Evolutionary conservation across 768 basidiomycete species (phyloP), one percentile per base, ranked within the genome.

Genomic region (Trametopsis cervina): DNA sequence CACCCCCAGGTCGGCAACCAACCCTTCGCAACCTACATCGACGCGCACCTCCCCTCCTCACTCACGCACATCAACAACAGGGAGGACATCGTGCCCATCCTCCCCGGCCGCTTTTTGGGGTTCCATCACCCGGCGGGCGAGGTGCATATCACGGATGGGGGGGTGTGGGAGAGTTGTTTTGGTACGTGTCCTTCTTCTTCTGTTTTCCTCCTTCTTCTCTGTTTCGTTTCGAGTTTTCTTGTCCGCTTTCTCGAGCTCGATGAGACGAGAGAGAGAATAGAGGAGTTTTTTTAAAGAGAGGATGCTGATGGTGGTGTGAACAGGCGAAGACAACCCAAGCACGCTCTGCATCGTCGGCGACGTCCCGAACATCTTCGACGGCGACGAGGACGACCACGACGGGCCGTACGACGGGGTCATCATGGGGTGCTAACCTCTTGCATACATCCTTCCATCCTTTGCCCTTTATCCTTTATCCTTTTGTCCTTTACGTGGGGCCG

Each of bases 311-410:
- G n/a, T 9, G 18, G 22, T 12, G n/a, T n/a, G 4, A 15, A 47
- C 39, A 76, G 77, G 81, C 7, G 72, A 81, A 47, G 83, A 85
- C 46, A 83, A 84, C 54, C 54, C 69, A 3, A 74, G 69, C 49
- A 50, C 42, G 2, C 60, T 69, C 42, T 83, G 81, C 60, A 69
- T 59, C 7, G 69, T 70, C 18, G 81, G 78, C 0, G 75, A 74
- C 43, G 78, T 81, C 3, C 55, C 68, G 1, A 71, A 71, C 20
- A 67, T 85, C 50, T 72, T 76, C 23, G 64, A 64, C 10, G 67
- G 77, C 1, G 48, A 66, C 41, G 44, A 59, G 24, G 25, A 44
- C 22, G 64, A 83, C 50, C 83, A 83, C 52, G 56, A 64, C 47
- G 53, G 53, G 2, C 53, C 53, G 3, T 54, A 54, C 40, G 53